A percentile compares a stretch with the other conserved stretches of the same genome.
Evolutionary conservation across 2,329 filamentous ascomycete genomes (phyloP).

Genomic region (Trichoderma polysporum): DNA sequence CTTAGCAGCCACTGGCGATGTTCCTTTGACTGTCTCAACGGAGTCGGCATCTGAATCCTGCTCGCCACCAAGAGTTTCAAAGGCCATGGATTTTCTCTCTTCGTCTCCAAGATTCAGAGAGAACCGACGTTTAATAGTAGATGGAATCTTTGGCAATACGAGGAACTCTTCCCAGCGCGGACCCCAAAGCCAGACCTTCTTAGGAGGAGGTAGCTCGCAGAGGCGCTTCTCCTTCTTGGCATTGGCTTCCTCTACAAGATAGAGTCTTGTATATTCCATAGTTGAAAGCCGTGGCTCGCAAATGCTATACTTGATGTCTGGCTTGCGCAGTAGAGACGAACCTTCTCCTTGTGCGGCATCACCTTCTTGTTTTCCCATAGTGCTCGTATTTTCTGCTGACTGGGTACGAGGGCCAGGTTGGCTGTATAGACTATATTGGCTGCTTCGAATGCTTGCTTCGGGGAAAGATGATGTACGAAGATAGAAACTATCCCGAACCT

Average conservation of each 20-base stretch:
- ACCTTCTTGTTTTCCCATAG: background rate
- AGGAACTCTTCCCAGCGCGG: slow-evolving; percentile 38
- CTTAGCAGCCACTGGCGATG: background rate
- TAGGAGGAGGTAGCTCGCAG: slow-evolving; percentile 34
- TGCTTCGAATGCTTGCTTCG: background rate
- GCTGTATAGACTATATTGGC: background rate
- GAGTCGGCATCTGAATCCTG: slow-evolving; percentile 28
- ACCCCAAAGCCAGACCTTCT: slow-evolving; percentile 37
- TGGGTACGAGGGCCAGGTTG: background rate
- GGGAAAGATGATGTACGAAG: slow-evolving; percentile 8
- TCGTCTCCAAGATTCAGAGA: background rate
- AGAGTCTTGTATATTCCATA: slow-evolving; percentile 42
- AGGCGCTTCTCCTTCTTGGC: slow-evolving; percentile 29
- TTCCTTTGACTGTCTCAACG: slow-evolving; percentile 23
- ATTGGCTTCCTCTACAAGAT: slow-evolving; percentile 36
- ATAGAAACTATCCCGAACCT: slow-evolving; percentile 7
- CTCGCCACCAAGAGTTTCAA: background rate
- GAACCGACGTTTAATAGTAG: slow-evolving; percentile 26
- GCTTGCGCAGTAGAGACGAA: background rate
- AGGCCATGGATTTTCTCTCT: background rate
- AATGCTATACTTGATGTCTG: slow-evolving; percentile 22
- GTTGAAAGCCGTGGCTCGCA: slow-evolving; percentile 37
- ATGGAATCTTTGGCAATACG: slow-evolving; percentile 37
- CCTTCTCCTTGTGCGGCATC: background rate
- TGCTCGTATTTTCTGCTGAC: background rate